Percentiles rank a stretch among this genome's conserved stretches.
phyloP scores from a whole-genome alignment of 805 yeast species.

The Kregervanrija pseudodelftensis region DNA sequence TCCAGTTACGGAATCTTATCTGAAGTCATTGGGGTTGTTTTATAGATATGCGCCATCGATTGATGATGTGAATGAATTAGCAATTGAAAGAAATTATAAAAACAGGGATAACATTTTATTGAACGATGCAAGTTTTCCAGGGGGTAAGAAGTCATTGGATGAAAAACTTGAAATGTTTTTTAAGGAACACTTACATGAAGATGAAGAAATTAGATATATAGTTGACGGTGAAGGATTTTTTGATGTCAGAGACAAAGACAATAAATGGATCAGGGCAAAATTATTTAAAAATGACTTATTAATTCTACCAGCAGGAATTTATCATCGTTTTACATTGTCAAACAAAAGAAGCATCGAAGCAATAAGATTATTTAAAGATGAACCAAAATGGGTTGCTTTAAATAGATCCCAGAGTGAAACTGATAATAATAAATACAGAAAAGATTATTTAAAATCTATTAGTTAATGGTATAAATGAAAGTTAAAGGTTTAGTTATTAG shows the following conservation, averaged over 20 bases:
- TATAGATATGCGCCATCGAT: slow-evolving; percentile 45
- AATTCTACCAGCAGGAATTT: slow-evolving; percentile 85
- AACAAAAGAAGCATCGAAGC: slow-evolving; percentile 61
- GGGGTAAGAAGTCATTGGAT: slow-evolving; percentile 52
- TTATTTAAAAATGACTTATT: slow-evolving; percentile 59
- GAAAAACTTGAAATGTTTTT: slow-evolving; percentile 64
- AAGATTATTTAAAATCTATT: slow-evolving; percentile 35
- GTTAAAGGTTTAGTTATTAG: too few relatives aligned
- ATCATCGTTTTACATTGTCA: slow-evolving; percentile 84
- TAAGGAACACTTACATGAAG: slow-evolving; percentile 89
- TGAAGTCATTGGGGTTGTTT: slow-evolving; percentile 60
- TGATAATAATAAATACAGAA: slow-evolving; percentile 39
- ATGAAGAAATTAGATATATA: slow-evolving; percentile 90
- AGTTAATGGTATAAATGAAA: background rate
- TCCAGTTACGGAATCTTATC: slow-evolving; percentile 40
- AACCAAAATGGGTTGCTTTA: slow-evolving; percentile 93
- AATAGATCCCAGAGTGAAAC: slow-evolving; percentile 37
- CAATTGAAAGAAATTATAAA: slow-evolving; percentile 63
- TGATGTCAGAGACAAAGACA: slow-evolving; percentile 63
- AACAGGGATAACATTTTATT: slow-evolving; percentile 71
- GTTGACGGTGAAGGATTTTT: slow-evolving; percentile 88
- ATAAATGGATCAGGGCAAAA: slow-evolving; percentile 70
- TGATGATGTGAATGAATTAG: slow-evolving; percentile 58
- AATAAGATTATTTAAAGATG: slow-evolving; percentile 79
- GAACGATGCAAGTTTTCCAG: slow-evolving; percentile 52